Evolutionary conservation across 176 grass and related monocot genomes (phyloP), one percentile per base, ranked within the genome.

Genomic region (Raddia distichophylla): DNA sequence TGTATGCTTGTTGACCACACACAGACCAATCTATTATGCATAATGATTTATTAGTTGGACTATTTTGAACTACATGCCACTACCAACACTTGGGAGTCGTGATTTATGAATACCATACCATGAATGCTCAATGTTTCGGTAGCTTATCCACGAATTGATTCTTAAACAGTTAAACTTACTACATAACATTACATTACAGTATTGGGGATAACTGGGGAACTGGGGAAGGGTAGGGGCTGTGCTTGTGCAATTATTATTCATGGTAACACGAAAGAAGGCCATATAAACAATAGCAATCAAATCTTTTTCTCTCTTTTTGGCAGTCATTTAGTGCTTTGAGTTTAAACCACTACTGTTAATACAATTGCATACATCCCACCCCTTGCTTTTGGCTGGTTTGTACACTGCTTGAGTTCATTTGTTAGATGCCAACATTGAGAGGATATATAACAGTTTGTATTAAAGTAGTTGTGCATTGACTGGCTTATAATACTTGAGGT

Each of bases 391-490:
- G 7, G 9, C 50, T 78, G 44, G 35, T 48, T 56, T 67, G n/a
- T 33, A 10, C n/a, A 67, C 22, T 58, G n/a, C 9, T 83, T 64
- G 58, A 64, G 8, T 61, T 64, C 49, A 57, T 37, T 20, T 70
- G 15, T 72, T 66, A 4, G 8, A 72, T 78, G 79, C 10, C 17
- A 72, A 64, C 42, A 17, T n/a, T 15, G 61, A 56, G 48, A 18
- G 11, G 44, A 80, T 22, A 13, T 42, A 40, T 40, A 59, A 56
- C 40, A 65, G 15, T 72, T 49, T 59, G 73, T 10, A 56, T 87
- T 58, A 22, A 37, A 64, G 19, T 82, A 70, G 48, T 44, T 82
- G 3, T 54, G 71, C 54, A 47, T 62, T 67, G 20, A 55, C 17
- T 17, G 3, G 2, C 42, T 64, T 56, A 5, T 35, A 15, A 56